Conservation (phyloP, 495 filamentous ascomycete genomes). For the Trichoderma asperelloides region DNA sequence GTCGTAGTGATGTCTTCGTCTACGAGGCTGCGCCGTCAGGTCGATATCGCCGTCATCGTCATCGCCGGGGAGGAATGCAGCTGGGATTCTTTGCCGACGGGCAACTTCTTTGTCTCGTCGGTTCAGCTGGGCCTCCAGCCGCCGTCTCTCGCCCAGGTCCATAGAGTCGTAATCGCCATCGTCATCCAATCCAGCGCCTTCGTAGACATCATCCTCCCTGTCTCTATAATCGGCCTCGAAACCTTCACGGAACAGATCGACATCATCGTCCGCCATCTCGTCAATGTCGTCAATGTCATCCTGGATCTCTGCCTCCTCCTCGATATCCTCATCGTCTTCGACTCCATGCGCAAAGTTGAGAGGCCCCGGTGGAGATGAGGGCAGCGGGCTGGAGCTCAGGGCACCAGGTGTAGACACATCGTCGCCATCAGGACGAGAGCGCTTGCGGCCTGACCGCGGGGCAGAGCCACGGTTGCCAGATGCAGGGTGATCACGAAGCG, state of each 20-base stretch:
- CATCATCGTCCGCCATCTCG: constrained; percentile 93
- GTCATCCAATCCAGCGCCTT: constrained; percentile 39
- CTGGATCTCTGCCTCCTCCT: constrained; percentile 63
- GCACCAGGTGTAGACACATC: constrained; percentile 54
- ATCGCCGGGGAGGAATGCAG: constrained; percentile 82
- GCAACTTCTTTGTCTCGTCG: constrained; percentile 74
- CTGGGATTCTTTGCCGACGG: constrained; percentile 64
- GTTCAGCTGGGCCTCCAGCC: constrained; percentile 75
- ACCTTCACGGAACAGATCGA: constrained; percentile 86
- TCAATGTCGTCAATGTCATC: constrained; percentile 88
- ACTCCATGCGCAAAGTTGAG: constrained; percentile 44
- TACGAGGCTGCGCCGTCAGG: constrained; percentile 69
- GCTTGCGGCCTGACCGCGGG: constrained; percentile 60
- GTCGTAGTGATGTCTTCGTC: constrained; percentile 79
- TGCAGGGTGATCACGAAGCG: constrained; percentile 72
- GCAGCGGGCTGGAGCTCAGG: constrained; percentile 48
- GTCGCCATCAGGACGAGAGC: constrained; percentile 71
- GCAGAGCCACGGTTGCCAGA: constrained; percentile 74
- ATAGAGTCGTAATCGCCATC: constrained; percentile 58
- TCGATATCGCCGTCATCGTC: constrained; percentile 77
- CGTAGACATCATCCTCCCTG: constrained; percentile 42
- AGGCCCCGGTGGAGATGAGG: constrained; percentile 41
- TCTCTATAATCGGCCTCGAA: constrained; percentile 78
- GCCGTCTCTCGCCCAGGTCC: constrained; percentile 77
- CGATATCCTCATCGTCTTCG: constrained; percentile 60